A percentile compares a stretch with the other conserved stretches of the same genome.
phyloP scores from a whole-genome alignment of 768 basidiomycete species.

The Boletus speciosus region DNA sequence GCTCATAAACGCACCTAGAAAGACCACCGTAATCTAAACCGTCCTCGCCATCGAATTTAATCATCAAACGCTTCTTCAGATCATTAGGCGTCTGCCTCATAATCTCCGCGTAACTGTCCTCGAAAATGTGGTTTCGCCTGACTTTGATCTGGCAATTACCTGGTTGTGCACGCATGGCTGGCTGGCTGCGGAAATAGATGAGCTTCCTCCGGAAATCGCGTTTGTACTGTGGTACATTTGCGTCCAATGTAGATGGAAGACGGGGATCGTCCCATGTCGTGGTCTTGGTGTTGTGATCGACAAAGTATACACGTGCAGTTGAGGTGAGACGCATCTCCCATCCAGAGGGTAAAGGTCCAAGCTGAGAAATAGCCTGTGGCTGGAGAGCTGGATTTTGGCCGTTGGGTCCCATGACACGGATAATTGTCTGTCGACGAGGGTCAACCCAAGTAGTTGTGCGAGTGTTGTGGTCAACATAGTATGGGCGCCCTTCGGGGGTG shows the following conservation, averaged over 20 bases:
- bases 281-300: constrained; percentile 99
- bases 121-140: constrained; percentile 96
- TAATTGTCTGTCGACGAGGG: constrained; percentile 92
- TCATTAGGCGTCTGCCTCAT: constrained; percentile 99
- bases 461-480: constrained; percentile 99
- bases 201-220: constrained; percentile 99
- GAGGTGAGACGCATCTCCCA: constrained; percentile 99
- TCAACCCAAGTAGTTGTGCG: constrained; percentile 99
- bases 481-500: constrained; percentile 96
- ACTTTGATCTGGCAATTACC: constrained; percentile 99
- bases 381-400: constrained; percentile 86
- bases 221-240: constrained; percentile 99
- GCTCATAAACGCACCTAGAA: constrained; percentile 62
- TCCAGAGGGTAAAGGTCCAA: constrained; percentile 94
- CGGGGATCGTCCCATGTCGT: constrained; percentile 99
- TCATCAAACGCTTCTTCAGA: constrained; percentile 98
- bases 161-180: constrained; percentile 95
- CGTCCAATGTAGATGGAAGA: constrained; percentile 88
- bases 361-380: constrained; percentile 93
- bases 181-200: constrained; percentile 99
- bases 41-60: constrained; percentile 99
- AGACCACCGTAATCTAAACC: constrained; percentile 98
- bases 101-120: constrained; percentile 99
- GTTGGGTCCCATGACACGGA: constrained; percentile 93
- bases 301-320: constrained; percentile 98